Base-by-base conservation (phyloP, 495 filamentous ascomycete species). In the Penicillium atrosanguineum region DNA sequence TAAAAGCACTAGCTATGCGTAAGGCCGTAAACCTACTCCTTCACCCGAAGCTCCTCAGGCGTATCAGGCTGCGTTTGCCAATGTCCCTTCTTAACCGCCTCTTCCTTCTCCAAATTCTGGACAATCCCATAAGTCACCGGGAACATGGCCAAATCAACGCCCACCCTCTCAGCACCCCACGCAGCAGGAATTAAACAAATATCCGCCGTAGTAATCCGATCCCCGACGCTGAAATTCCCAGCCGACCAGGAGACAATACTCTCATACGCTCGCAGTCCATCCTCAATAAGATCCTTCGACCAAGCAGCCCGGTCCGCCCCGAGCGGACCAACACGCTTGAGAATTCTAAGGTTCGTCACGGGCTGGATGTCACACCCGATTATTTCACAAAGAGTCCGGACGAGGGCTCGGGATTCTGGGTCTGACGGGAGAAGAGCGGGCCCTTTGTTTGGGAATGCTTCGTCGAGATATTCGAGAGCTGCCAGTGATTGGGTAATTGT, bases 401-500 rank as follows among this genome's bases (percentile, higher is more conserved):
- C 76, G 4, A 62, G 47, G 0, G 76, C 78, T 18, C 78, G 63
- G 6, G 42, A 26, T 6, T 53, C 47, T 0, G 71, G 60, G 37
- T 77, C 58, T 0, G 59, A 53, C 0, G 79, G 79, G 0, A 81
- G 71, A 12, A 80, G 67, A 0, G 53, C n/a, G 7, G 60, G 42
- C 19, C 56, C 34, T 31, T 54, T 31, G 21, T 52, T 18, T 44
- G 75, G 69, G 60, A 63, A 71, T 16, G 62, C 61, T 50, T 82
- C 79, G 37, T 81, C 78, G 20, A 83, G 70, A 53, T 78, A 83
- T 61, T 82, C 76, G 11, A 83, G 72, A 9, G 75, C 75, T 1
- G 80, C 72, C 45, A 81, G 62, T 26, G 78, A 81, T 53, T 83
- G 80, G 15, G 69, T 71, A 31, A 83, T 76, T 20, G 59, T 67